phyloP scores from a whole-genome alignment of 176 grass and related monocot species.

The Bolboschoenus planiculmis region DNA sequence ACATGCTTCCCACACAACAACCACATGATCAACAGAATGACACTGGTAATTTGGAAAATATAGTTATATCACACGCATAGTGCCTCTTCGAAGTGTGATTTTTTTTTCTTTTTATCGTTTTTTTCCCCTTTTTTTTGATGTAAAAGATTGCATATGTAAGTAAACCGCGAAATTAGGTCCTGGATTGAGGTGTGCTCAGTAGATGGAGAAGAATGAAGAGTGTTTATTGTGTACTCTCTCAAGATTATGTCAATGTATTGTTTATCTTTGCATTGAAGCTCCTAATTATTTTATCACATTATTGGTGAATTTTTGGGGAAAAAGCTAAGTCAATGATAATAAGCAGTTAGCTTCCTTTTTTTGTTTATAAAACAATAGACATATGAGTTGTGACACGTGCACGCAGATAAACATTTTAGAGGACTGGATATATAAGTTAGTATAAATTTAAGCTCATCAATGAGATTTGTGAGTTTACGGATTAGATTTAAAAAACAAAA shows the following conservation, averaged over 20 bases:
- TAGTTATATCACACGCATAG: conserved; percentile 5
- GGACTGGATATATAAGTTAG: neutral
- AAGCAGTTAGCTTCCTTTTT: too few relatives aligned
- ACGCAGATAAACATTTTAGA: neutral
- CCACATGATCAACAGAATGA: neutral
- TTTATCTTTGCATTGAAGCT: neutral
- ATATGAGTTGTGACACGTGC: too few relatives aligned
- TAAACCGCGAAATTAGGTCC: neutral
- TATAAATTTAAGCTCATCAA: neutral
- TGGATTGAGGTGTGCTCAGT: neutral
- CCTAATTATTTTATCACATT: neutral
- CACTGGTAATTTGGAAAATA: neutral
- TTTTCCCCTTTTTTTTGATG: neutral
- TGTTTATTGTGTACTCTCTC: neutral
- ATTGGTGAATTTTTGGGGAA: neutral
- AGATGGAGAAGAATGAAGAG: neutral
- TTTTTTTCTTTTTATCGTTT: neutral
- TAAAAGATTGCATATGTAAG: conserved; percentile 11
- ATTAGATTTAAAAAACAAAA: neutral
- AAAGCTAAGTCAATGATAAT: too few relatives aligned
- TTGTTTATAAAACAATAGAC: too few relatives aligned
- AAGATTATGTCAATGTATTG: conserved; percentile 9
- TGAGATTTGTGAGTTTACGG: neutral
- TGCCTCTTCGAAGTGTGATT: neutral
- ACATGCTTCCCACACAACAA: conserved; percentile 6